These are phyloP conservation scores for Wickerhamomyces subpelliculosus DNA, from an alignment of 805 yeast genomes.

Conservation along the genomic window DNA sequence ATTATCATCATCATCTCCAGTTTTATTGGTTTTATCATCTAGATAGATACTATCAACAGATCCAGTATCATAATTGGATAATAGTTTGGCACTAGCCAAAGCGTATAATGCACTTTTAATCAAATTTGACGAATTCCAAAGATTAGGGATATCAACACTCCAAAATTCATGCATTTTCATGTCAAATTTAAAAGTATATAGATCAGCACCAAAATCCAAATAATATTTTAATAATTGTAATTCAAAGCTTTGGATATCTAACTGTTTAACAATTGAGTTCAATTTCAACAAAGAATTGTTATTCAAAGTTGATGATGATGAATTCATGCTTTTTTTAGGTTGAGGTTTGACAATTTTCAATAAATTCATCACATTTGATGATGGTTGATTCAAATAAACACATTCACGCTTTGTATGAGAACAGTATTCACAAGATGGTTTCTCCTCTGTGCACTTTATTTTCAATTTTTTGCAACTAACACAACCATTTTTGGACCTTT, in stretches of 20 bases:
- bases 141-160: constrained; percentile 11
- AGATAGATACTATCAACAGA: constrained; percentile 10
- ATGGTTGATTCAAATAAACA: too few species aligned
- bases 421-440: constrained; percentile 73
- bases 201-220: constrained; percentile 14
- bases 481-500: constrained; percentile 80
- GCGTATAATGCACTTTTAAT: constrained; percentile 14
- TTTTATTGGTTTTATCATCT: constrained; percentile 6
- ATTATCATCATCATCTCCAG: too few species aligned
- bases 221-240: constrained; percentile 14
- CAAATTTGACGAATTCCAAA: constrained; percentile 12
- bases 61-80: constrained; percentile 12
- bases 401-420: constrained; percentile 67
- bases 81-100: constrained; percentile 12
- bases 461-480: constrained; percentile 76
- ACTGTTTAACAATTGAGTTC: constrained; percentile 13
- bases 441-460: constrained; percentile 81
- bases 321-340: too few species aligned
- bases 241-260: constrained; percentile 12
- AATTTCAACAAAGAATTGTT: neutral
- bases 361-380: too few species aligned
- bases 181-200: constrained; percentile 11
- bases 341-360: too few species aligned
- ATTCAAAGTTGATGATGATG: constrained; percentile 10
- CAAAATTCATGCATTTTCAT: constrained; percentile 7